These are phyloP conservation scores for Pythium inflatum DNA, from an alignment of 352 stramenopile species.

Conservation along the genomic window DNA sequence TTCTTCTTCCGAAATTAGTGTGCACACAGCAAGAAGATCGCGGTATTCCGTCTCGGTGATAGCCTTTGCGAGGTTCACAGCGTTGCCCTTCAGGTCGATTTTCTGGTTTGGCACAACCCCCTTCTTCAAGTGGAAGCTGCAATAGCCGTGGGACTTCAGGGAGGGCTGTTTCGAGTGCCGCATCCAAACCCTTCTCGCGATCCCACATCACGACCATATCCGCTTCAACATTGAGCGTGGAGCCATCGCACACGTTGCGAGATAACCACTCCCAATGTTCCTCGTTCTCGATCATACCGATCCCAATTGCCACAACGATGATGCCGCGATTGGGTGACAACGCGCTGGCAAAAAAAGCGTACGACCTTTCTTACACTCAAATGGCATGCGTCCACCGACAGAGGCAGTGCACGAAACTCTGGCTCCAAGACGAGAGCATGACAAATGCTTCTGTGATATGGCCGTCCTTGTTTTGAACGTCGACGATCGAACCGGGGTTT, in stretches of 20 bases:
- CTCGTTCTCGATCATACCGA: conserved; percentile 19
- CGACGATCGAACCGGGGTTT: conserved; percentile 11
- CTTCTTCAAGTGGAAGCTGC: conserved; percentile 26
- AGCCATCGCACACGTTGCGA: neutral
- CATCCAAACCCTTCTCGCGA: conserved; percentile 18
- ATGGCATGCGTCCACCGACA: conserved; percentile 10
- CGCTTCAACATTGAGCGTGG: neutral
- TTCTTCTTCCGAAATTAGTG: too few relatives aligned
- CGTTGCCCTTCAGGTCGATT: conserved; percentile 12
- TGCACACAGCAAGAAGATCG: neutral
- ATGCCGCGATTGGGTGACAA: conserved; percentile 21
- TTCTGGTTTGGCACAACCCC: conserved; percentile 18
- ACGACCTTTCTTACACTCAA: conserved; percentile 8
- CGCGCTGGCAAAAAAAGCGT: neutral
- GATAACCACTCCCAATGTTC: conserved; percentile 30
- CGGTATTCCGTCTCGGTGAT: conserved; percentile 1
- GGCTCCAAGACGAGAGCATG: conserved; percentile 4
- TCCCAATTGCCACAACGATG: conserved; percentile 4
- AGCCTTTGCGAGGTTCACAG: conserved; percentile 1
- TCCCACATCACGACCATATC: conserved; percentile 17
- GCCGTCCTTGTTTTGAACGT: neutral
- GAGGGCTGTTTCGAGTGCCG: neutral
- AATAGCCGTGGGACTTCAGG: conserved; percentile 17
- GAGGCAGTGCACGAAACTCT: conserved; percentile 12
- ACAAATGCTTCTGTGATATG: conserved; percentile 3